Base-by-base conservation (phyloP, 2,329 filamentous ascomycete species). In the Botrytis pseudocinerea region DNA sequence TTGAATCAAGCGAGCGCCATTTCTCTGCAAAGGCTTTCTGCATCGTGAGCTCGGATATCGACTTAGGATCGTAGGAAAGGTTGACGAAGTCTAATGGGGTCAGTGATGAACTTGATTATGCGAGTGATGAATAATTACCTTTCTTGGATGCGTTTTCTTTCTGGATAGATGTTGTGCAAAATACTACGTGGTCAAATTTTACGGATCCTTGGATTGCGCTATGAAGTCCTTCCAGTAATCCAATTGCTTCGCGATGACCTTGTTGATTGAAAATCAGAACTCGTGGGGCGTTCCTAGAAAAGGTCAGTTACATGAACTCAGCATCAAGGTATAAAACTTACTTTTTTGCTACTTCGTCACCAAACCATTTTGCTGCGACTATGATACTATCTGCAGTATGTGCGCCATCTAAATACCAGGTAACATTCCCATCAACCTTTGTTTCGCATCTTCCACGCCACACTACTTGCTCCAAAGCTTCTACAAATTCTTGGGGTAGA, bases 381-480 rank as follows among this genome's bases (percentile, higher is more conserved):
- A 92, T 89, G 71, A 99, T 91, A 80, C 94, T 98, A 80, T 98
- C 95, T 5, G 92, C 86, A 0, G 95, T 99, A 82, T 99, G 96
- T 3, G 94, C 96, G 14, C 96, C 95, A 80, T 99, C 96, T 32
- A 99, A 88, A 79, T 95, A 92, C 95, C 95, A 99, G 25, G 86
- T 86, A 8, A 97, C 84, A 25, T 86, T 85, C 4, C 84, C 85
- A 74, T 89, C 87, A 5, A 82, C 77, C 78, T 87, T 89, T 59
- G 86, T 83, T 76, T 91, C 89, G 80, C 95, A 98, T 63, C 96
- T 88, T 6, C 95, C 96, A 59, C 94, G 88, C 84, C 94, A 92
- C 4, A 90, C 88, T 3, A 94, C 92, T 77, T 89, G 83, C 80
- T 95, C 90, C 1, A 99, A 84, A 0, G 94, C 96, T 22, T 87